Evolutionary conservation across 176 grass and related monocot species (phyloP), one percentile per base, ranked within the genome.

Genomic region (Eremochloa ophiuroides): DNA sequence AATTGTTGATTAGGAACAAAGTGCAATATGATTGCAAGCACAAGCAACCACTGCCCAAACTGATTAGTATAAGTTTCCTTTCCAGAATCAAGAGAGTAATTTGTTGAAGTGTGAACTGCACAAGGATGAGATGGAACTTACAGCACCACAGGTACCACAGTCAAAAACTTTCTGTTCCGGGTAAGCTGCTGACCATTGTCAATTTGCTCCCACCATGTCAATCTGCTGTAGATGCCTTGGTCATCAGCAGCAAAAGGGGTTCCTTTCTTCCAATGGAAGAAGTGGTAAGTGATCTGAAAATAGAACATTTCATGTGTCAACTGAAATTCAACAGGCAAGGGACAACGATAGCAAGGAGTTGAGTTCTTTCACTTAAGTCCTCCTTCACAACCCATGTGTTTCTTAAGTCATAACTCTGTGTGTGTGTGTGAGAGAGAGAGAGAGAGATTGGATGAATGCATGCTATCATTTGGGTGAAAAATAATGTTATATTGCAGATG

Each of bases 131-230:
- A 79, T 67, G 13, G 43, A 62, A 90, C 88, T 90, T 86, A 90
- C 88, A 90, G 62, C 31, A 90, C 84, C 50, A 87, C 84, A 80
- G 88, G 88, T 17, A 87, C 88, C 51, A 90, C 88, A 1, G 88
- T 80, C n/a, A 90, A 83, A 60, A 90, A 90, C 75, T 90, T 90
- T 65, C 88, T 86, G n/a, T 86, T 90, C 9, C 84, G 80, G 12
- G 88, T 90, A 83, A 90, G 88, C 62, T 90, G 88, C 33, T 90
- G 84, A 30, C 88, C 88, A 10, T 83, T 86, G 33, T 90, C 88
- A 30, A 90, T 90, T 79, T 90, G 88, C 69, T 90, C 88, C 88
- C 88, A 90, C 88, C 88, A 90, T 70, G 88, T 90, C 61, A 90
- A 62, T 83, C 84, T 83, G 75, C 86, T 90, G 75, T 90, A 83